Conservation (phyloP, 2,329 filamentous ascomycete species). For the Aspergillus sp. region DNA sequence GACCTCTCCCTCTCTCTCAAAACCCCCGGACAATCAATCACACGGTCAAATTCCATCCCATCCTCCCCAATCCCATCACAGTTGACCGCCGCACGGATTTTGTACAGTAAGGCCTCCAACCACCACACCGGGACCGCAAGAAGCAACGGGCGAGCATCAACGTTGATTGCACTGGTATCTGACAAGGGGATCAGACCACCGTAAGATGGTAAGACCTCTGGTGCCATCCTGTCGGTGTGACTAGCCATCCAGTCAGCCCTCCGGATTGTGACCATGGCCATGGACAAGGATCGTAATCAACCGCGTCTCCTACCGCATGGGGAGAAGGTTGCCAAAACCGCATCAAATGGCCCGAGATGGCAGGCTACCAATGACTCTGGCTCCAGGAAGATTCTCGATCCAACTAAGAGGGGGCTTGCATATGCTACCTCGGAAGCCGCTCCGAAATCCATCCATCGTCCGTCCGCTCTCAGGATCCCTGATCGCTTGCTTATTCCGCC, state of each 20-base stretch:
- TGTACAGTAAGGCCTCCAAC: neutral
- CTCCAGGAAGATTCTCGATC: conserved; percentile 20
- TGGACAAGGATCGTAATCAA: conserved; percentile 5
- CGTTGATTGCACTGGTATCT: neutral
- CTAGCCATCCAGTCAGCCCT: neutral
- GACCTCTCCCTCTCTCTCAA: neutral
- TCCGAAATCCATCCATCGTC: conserved; percentile 19
- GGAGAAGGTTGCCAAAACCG: neutral
- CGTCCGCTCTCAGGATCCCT: neutral
- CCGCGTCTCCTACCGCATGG: neutral
- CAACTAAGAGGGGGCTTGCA: conserved; percentile 24
- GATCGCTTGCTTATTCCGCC: conserved; percentile 1
- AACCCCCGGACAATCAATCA: neutral
- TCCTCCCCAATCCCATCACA: too few species aligned
- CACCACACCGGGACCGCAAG: conserved; percentile 7
- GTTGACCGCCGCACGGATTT: neutral
- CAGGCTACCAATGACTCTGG: neutral
- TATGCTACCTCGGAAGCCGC: conserved; percentile 25
- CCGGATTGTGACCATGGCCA: conserved; percentile 4
- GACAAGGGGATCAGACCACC: conserved; percentile 7
- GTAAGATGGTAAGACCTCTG: conserved; percentile 8
- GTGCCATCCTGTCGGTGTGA: neutral
- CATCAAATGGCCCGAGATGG: conserved; percentile 1
- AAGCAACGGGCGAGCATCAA: conserved; percentile 16
- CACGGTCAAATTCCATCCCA: neutral